Evolutionary conservation across 129 eudicot genomes (phyloP).

Genomic region (Smallanthus sonchifolius): DNA sequence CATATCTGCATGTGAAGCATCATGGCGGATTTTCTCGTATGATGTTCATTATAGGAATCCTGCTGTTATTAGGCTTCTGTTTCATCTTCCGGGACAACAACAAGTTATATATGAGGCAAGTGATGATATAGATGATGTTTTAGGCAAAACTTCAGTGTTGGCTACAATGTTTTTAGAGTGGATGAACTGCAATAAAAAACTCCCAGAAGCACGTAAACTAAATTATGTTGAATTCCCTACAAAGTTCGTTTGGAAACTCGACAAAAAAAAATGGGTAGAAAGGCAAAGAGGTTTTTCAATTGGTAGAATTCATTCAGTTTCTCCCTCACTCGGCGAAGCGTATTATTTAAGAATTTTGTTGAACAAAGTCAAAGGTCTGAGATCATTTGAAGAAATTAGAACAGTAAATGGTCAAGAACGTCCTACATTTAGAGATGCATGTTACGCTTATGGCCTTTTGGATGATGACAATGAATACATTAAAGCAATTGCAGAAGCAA

Average conservation of each 20-base stretch:
- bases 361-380: neutral
- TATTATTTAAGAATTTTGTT: too few relatives aligned
- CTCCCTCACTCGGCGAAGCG: neutral
- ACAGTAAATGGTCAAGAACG: neutral
- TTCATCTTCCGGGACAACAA: neutral
- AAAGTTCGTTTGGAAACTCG: neutral
- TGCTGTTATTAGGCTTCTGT: neutral
- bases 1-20: neutral
- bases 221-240: neutral
- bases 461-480: neutral
- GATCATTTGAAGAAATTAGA: neutral
- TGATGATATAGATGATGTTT: neutral
- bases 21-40: too few relatives aligned
- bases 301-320: neutral
- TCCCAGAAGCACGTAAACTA: neutral
- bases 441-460: slow-evolving; percentile 9
- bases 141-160: neutral
- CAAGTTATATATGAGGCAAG: neutral
- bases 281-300: neutral
- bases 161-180: neutral
- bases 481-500: too few relatives aligned
- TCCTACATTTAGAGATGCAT: neutral
- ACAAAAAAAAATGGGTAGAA: neutral
- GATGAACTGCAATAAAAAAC: neutral
- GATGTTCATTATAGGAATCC: neutral